A percentile compares a stretch with the other conserved stretches of the same genome.
Evolutionary conservation across 352 stramenopile genomes (phyloP).

Genomic region (Phytophthora sojae): DNA sequence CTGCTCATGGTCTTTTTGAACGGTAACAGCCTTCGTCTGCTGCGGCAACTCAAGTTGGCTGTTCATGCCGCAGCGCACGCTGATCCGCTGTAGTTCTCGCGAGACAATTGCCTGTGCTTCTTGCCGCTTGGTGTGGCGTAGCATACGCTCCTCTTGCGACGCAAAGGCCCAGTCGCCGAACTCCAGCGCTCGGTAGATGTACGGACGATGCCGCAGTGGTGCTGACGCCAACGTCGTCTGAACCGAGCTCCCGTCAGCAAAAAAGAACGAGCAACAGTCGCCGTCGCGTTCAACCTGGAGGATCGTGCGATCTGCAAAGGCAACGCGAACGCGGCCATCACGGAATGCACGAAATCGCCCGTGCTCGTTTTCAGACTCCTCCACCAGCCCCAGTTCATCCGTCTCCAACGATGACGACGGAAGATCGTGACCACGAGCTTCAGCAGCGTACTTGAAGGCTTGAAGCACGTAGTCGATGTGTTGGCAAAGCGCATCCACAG

Average conservation of each 20-base stretch:
- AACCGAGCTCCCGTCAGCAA: slow-evolving; percentile 48
- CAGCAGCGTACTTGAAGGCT: slow-evolving; percentile 26
- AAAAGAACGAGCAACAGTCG: slow-evolving; percentile 60
- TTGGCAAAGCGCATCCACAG: slow-evolving; percentile 34
- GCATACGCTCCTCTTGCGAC: slow-evolving; percentile 59
- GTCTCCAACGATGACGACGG: background rate
- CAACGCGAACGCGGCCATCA: slow-evolving; percentile 67
- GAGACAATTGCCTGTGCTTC: slow-evolving; percentile 36
- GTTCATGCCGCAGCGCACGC: slow-evolving; percentile 54
- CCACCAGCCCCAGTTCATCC: slow-evolving; percentile 35
- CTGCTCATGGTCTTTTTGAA: slow-evolving; percentile 7
- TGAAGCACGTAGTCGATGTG: slow-evolving; percentile 46
- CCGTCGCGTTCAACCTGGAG: slow-evolving; percentile 51
- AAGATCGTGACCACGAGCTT: background rate
- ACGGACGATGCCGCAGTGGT: slow-evolving; percentile 46
- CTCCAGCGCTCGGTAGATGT: slow-evolving; percentile 62
- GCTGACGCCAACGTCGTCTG: slow-evolving; percentile 52
- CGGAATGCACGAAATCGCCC: slow-evolving; percentile 75
- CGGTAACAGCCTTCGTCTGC: slow-evolving; percentile 6
- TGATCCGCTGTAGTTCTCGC: slow-evolving; percentile 55
- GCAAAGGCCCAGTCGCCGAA: slow-evolving; percentile 77
- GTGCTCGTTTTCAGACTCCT: slow-evolving; percentile 54
- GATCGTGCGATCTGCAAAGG: slow-evolving; percentile 80
- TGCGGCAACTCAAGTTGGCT: background rate
- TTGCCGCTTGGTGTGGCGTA: slow-evolving; percentile 43